These are phyloP conservation scores for Heliamphora pulchella DNA, from an alignment of 179 eudicot genomes.

Conservation along the genomic window DNA sequence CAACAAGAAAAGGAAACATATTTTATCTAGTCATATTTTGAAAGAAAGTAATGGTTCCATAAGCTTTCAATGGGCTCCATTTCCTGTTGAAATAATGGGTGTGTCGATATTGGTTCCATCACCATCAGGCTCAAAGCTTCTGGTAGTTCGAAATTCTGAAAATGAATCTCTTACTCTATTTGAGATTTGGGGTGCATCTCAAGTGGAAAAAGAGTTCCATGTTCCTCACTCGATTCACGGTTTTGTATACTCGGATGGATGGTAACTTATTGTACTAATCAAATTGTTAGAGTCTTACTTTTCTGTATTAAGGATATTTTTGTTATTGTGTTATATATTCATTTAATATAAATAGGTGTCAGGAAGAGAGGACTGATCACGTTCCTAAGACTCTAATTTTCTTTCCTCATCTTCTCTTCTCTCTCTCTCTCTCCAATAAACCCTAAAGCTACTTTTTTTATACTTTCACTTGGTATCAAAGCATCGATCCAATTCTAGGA, in stretches of 20 bases:
- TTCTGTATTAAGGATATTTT: too few species aligned
- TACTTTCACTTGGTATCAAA: too few species aligned
- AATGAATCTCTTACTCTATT: constrained; percentile 65
- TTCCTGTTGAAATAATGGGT: constrained; percentile 71
- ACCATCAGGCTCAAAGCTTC: constrained; percentile 90
- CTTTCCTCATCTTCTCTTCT: too few species aligned
- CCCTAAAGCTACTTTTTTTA: too few species aligned
- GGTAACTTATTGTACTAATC: constrained; percentile 39
- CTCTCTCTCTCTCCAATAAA: too few species aligned
- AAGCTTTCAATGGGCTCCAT: constrained; percentile 70
- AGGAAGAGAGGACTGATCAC: too few species aligned
- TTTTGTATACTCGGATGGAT: constrained; percentile 79
- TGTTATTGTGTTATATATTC: too few species aligned
- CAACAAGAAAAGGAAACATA: constrained; percentile 58
- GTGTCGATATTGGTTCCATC: constrained; percentile 72
- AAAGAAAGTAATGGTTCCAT: constrained; percentile 34
- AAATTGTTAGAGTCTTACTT: not conserved
- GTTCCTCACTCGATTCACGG: constrained; percentile 78
- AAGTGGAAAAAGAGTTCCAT: constrained; percentile 66
- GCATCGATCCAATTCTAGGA: too few species aligned
- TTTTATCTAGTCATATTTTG: constrained; percentile 49
- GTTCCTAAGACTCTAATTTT: too few species aligned
- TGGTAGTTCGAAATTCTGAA: constrained; percentile 71
- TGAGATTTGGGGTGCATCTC: constrained; percentile 76
- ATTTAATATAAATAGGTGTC: too few species aligned